Evolutionary conservation across 768 basidiomycete genomes (phyloP).

Genomic region (Naematelia aurantialba): DNA sequence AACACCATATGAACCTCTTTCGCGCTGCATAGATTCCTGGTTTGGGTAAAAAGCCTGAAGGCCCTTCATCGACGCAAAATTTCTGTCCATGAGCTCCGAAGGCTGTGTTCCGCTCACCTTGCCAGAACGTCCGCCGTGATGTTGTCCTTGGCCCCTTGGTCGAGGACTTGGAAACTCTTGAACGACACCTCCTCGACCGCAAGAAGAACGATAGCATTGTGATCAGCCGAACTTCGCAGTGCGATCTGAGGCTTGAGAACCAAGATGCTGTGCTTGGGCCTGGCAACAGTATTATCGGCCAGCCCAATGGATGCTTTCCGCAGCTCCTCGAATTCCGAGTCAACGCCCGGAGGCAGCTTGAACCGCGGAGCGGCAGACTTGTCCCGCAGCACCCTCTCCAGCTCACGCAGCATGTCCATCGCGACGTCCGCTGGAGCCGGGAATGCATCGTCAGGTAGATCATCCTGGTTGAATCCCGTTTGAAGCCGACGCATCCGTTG

Average conservation of each 20-base stretch:
- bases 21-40: conserved; percentile 15
- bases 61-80: conserved; percentile 70
- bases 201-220: conserved; percentile 63
- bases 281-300: conserved; percentile 41
- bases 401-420: conserved; percentile 13
- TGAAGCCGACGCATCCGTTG: conserved; percentile 55
- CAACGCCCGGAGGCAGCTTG: conserved; percentile 10
- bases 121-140: conserved; percentile 81
- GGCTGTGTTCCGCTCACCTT: conserved; percentile 55
- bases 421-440: conserved; percentile 18
- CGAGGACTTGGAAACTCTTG: conserved; percentile 75
- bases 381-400: conserved; percentile 13
- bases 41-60: conserved; percentile 81
- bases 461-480: conserved; percentile 81
- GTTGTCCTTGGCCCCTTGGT: conserved; percentile 74
- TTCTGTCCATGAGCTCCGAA: conserved; percentile 55
- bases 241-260: conserved; percentile 88
- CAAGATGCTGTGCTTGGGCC: conserved; percentile 68
- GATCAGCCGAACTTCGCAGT: conserved; percentile 61
- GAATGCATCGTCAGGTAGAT: conserved; percentile 56
- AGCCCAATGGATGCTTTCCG: conserved; percentile 28
- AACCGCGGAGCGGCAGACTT: conserved; percentile 13
- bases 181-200: conserved; percentile 77
- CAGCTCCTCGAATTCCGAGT: conserved; percentile 11
- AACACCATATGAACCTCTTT: conserved; percentile 13